phyloP scores from a whole-genome alignment of 208 protist species.

The Crithidia sp. region DNA sequence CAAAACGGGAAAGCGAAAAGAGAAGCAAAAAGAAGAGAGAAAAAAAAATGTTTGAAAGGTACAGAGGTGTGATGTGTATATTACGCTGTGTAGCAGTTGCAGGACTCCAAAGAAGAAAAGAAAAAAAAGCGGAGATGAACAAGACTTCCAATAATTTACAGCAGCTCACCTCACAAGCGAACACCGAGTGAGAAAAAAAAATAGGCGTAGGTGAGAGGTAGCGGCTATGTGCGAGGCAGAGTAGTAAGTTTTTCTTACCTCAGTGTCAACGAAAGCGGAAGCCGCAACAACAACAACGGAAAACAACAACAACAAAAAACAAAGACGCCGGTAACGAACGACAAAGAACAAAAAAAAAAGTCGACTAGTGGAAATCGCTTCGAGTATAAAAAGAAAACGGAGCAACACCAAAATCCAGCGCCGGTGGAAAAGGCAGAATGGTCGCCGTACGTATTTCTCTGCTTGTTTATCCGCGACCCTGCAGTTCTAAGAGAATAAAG shows the following conservation, averaged over 20 bases:
- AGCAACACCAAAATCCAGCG: background rate
- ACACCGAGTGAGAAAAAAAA: no score
- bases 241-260: no score
- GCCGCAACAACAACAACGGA: no score
- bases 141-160: background rate
- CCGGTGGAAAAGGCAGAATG: background rate
- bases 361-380: background rate
- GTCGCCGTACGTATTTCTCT: background rate
- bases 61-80: no score
- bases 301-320: no score
- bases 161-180: no score
- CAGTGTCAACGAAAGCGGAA: no score
- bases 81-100: no score
- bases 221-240: no score
- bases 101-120: constrained; percentile 4
- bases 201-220: no score
- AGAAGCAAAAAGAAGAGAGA: constrained; percentile 18
- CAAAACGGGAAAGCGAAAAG: constrained; percentile 3
- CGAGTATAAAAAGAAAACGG: background rate
- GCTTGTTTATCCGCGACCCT: background rate
- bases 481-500: background rate
- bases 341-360: background rate
- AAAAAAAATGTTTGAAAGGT: constrained; percentile 2
- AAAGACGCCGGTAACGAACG: no score
- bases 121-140: background rate